Evolutionary conservation across 306 rosid species (phyloP).

Genomic region (Abrus precatorius): DNA sequence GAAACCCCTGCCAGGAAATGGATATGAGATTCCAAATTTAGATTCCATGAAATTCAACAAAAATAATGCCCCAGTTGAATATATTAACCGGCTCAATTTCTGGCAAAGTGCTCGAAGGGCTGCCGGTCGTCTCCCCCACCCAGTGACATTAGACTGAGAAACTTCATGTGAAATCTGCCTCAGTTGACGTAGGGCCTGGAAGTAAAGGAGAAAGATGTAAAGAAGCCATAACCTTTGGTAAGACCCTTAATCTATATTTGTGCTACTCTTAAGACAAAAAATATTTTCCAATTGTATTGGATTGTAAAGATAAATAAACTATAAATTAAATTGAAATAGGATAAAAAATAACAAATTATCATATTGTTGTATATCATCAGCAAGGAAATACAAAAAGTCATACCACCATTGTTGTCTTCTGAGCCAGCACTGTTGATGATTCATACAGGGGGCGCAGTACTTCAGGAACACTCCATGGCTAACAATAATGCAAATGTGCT

Average conservation of each 20-base stretch:
- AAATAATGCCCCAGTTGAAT: constrained; percentile 8
- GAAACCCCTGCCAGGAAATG: constrained; percentile 77
- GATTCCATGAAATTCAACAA: constrained; percentile 8
- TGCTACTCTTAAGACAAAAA: constrained; percentile 7
- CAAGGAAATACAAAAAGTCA: constrained; percentile 45
- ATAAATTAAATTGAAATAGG: not conserved
- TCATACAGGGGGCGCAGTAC: constrained; percentile 94
- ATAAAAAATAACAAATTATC: not conserved
- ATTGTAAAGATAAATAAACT: not conserved
- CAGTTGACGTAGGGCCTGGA: constrained; percentile 88
- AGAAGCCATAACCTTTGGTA: not conserved
- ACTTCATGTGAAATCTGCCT: constrained; percentile 95
- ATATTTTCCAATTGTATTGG: constrained; percentile 16
- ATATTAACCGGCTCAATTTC: constrained; percentile 84
- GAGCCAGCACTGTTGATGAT: constrained; percentile 90
- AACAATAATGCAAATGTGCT: constrained; percentile 33
- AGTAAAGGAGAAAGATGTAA: not conserved
- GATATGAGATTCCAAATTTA: constrained; percentile 46
- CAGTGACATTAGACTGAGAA: constrained; percentile 88
- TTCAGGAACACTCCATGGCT: constrained; percentile 99
- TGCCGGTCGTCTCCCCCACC: constrained; percentile 98
- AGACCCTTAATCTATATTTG: not conserved
- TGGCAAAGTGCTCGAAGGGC: constrained; percentile 91
- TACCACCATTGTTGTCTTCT: constrained; percentile 97
- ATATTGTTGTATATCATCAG: not conserved